Conservation (phyloP, 2,329 filamentous ascomycete genomes). For the Moelleriella libera region DNA sequence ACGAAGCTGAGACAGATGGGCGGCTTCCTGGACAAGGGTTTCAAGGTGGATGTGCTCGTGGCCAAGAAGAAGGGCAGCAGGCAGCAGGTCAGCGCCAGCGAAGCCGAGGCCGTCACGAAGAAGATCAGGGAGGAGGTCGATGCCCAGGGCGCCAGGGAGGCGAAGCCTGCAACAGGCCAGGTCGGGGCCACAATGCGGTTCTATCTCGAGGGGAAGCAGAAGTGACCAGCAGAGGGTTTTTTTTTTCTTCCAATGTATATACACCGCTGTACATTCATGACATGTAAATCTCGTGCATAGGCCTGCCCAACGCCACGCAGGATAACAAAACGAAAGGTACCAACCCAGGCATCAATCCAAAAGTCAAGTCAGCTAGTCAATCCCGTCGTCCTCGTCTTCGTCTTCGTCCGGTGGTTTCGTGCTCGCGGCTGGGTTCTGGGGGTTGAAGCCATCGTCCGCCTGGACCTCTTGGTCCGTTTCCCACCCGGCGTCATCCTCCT, state of each 20-base stretch:
- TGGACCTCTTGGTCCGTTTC: constrained; percentile 23
- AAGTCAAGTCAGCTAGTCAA: background rate
- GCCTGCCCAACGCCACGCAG: too few relatives aligned
- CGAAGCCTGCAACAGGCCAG: constrained; percentile 28
- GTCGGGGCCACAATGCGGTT: constrained; percentile 28
- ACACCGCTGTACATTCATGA: too few relatives aligned
- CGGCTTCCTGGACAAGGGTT: constrained; percentile 60
- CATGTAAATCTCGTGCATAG: too few relatives aligned
- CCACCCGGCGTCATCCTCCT: constrained; percentile 11
- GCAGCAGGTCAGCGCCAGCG: constrained; percentile 38
- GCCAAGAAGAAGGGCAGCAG: constrained; percentile 49
- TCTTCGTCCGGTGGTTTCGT: constrained; percentile 1
- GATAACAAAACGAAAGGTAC: too few relatives aligned
- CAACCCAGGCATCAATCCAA: too few relatives aligned
- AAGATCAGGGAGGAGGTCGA: constrained; percentile 20
- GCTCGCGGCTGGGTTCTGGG: background rate
- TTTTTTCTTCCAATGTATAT: too few relatives aligned
- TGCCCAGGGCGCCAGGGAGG: constrained; percentile 25
- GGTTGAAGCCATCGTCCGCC: constrained; percentile 11
- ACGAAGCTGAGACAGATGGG: constrained; percentile 54
- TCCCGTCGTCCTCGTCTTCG: constrained; percentile 3
- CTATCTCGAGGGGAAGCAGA: constrained; percentile 21
- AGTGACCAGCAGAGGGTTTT: background rate
- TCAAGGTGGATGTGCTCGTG: constrained; percentile 60
- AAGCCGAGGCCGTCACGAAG: constrained; percentile 43